Conservation (phyloP, 1,284 basidiomycete genomes). For the Sanghuangporus sanghuang region DNA sequence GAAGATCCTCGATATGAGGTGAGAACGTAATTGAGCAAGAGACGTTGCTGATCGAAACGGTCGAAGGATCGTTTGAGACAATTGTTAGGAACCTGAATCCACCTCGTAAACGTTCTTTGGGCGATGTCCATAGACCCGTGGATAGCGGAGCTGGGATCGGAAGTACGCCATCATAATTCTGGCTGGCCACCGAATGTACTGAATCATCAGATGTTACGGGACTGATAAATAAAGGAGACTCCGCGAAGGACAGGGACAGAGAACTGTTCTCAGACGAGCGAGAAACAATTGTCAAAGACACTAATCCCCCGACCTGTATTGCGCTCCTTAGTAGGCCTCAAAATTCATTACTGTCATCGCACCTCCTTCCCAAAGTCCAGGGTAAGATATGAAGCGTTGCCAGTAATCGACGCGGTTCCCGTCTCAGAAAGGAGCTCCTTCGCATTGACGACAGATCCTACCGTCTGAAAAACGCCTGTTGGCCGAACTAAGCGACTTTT, state of each 20-base stretch:
- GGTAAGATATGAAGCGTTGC: constrained; percentile 34
- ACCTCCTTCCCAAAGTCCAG: constrained; percentile 44
- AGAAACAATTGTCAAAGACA: constrained; percentile 34
- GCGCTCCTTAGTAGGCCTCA: neutral
- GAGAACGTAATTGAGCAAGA: constrained; percentile 51
- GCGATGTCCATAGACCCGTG: constrained; percentile 44
- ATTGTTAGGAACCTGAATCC: constrained; percentile 54
- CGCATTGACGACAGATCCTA: constrained; percentile 29
- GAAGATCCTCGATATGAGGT: constrained; percentile 46
- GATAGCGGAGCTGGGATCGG: constrained; percentile 29
- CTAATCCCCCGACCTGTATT: constrained; percentile 38
- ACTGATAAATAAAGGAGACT: constrained; percentile 40
- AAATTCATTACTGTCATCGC: neutral
- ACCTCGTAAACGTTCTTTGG: constrained; percentile 39
- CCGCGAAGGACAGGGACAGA: constrained; percentile 40
- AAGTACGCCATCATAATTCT: constrained; percentile 24
- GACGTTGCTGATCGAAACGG: constrained; percentile 44
- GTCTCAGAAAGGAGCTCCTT: constrained; percentile 26
- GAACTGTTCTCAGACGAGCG: constrained; percentile 25
- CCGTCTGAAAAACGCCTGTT: constrained; percentile 28
- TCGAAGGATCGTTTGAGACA: constrained; percentile 32
- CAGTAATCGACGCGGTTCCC: constrained; percentile 29
- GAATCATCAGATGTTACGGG: constrained; percentile 41
- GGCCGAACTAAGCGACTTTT: constrained; percentile 36
- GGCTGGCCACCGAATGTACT: constrained; percentile 32